Evolutionary conservation across 2,329 filamentous ascomycete genomes (phyloP).

Genomic region (Beauveria rudraprayagi): DNA sequence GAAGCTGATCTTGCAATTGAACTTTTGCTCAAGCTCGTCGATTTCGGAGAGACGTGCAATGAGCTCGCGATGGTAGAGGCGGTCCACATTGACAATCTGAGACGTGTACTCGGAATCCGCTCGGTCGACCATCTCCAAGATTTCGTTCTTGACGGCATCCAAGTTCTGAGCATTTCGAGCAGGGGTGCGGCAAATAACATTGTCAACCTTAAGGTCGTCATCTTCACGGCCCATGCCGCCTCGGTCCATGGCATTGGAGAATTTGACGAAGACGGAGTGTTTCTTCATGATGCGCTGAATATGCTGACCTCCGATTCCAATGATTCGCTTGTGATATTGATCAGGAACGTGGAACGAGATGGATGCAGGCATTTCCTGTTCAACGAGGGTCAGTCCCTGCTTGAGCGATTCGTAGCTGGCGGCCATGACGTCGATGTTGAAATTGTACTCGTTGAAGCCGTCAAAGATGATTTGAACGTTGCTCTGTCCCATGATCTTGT

Average conservation of each 20-base stretch:
- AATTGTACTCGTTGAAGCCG: conserved; percentile 99
- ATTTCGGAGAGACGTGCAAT: conserved; percentile 82
- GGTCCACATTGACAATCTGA: conserved; percentile 87
- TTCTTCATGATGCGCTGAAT: conserved; percentile 99
- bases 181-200: conserved; percentile 95
- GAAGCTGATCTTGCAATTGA: conserved; percentile 99
- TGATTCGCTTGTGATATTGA: conserved; percentile 98
- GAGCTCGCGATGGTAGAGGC: conserved; percentile 89
- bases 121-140: conserved; percentile 98
- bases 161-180: conserved; percentile 95
- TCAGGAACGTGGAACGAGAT: conserved; percentile 99
- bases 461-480: conserved; percentile 99
- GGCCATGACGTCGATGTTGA: conserved; percentile 96
- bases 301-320: conserved; percentile 95
- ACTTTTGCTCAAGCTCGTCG: conserved; percentile 94
- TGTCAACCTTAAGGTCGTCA: conserved; percentile 97
- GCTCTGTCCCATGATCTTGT: conserved; percentile 99
- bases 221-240: conserved; percentile 89
- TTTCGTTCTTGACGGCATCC: conserved; percentile 96
- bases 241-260: conserved; percentile 97
- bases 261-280: conserved; percentile 99
- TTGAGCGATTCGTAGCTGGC: conserved; percentile 90
- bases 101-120: conserved; percentile 96
- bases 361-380: conserved; percentile 98
- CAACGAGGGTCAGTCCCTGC: conserved; percentile 83